phyloP scores from a whole-genome alignment of 129 eudicot species.

The Flaveria bidentis region DNA sequence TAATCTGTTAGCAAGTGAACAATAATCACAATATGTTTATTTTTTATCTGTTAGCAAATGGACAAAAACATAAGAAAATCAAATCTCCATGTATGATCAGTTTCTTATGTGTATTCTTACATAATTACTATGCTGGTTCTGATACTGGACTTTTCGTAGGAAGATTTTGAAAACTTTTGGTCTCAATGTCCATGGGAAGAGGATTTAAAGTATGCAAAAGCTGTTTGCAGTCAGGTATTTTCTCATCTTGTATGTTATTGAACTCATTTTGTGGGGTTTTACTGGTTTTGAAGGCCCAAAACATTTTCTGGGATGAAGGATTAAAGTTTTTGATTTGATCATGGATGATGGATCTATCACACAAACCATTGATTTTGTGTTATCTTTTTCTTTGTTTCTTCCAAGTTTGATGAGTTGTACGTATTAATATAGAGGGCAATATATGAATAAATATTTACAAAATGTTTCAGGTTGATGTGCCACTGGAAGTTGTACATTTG shows the following conservation, averaged over 20 bases:
- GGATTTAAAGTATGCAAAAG: constrained; percentile 84
- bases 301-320: background rate
- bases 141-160: constrained; percentile 46
- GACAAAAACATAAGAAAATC: background rate
- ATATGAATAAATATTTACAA: constrained; percentile 10
- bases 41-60: background rate
- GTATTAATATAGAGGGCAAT: background rate
- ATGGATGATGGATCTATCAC: constrained; percentile 7
- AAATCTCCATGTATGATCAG: background rate
- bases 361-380: background rate
- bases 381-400: background rate
- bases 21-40: background rate
- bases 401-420: constrained; percentile 8
- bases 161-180: constrained; percentile 92
- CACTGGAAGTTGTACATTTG: constrained; percentile 92
- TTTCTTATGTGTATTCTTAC: constrained; percentile 7
- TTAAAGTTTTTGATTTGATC: background rate
- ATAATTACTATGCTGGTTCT: constrained; percentile 9
- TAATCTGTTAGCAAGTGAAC: background rate
- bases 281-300: constrained; percentile 10
- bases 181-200: constrained; percentile 98
- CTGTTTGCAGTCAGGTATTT: constrained; percentile 91
- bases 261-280: constrained; percentile 1
- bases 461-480: constrained; percentile 76
- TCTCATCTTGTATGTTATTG: constrained; percentile 6